Conservation (phyloP, 2,329 filamentous ascomycete species). For the Pseudogymnoascus sp. region DNA sequence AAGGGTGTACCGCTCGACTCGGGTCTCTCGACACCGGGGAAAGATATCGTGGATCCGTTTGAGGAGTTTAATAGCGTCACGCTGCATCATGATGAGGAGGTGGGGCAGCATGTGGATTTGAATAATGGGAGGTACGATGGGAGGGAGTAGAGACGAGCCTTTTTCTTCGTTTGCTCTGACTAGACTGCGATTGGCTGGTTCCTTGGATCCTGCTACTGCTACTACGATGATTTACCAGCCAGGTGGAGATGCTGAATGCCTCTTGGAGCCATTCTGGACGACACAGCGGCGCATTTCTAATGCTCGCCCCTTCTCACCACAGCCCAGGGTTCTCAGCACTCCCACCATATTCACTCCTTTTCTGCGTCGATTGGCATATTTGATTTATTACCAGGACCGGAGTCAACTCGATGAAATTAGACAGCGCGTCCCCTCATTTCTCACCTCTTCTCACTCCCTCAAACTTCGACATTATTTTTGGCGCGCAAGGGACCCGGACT, state of each 20-base stretch:
- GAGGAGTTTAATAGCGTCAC: constrained; percentile 99
- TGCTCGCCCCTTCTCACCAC: background rate
- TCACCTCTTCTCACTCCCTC: background rate
- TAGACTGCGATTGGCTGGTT: background rate
- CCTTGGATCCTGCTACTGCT: background rate
- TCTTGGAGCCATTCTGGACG: background rate
- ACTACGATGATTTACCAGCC: background rate
- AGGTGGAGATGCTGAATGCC: background rate
- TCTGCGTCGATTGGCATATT: background rate
- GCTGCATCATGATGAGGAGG: constrained; percentile 85
- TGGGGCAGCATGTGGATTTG: constrained; percentile 9
- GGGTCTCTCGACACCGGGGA: constrained; percentile 74
- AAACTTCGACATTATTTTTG: background rate
- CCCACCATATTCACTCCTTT: background rate
- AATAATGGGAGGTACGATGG: constrained; percentile 9
- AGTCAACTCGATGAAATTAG: background rate
- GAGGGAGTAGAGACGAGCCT: background rate
- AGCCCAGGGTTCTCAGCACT: background rate
- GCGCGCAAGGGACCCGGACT: background rate
- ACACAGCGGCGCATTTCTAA: background rate
- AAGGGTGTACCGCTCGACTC: constrained; percentile 84
- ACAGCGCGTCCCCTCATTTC: background rate
- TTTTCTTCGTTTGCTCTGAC: background rate
- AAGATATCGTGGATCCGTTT: constrained; percentile 79
- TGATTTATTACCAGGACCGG: background rate